phyloP scores from a whole-genome alignment of 106 monocot genomes.

The Agapanthus africanus region DNA sequence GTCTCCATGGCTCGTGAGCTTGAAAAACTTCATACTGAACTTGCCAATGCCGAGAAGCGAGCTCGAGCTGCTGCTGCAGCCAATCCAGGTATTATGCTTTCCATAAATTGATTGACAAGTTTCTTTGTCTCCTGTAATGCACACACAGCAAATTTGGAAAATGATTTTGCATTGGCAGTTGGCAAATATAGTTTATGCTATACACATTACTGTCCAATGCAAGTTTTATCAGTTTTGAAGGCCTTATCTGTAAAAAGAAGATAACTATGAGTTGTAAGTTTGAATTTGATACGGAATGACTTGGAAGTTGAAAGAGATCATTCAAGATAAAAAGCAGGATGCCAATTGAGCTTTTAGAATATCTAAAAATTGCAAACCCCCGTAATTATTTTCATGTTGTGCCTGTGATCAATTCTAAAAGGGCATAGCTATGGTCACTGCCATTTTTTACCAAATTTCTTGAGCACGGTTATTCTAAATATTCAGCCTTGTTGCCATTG shows the following conservation, averaged over 20 bases:
- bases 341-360: background rate
- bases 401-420: background rate
- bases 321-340: background rate
- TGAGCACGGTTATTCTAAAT: background rate
- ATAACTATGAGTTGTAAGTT: no score
- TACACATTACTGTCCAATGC: background rate
- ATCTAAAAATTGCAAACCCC: background rate
- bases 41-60: constrained; percentile 74
- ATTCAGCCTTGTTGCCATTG: background rate
- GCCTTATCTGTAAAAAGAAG: no score
- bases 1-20: constrained; percentile 50
- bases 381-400: background rate
- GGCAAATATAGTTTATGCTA: background rate
- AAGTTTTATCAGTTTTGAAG: background rate
- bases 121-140: background rate
- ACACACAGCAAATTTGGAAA: background rate
- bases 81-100: constrained; percentile 38
- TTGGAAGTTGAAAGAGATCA: no score
- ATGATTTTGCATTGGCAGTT: background rate
- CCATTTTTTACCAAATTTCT: background rate
- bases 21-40: constrained; percentile 66
- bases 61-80: constrained; percentile 44
- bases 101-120: background rate
- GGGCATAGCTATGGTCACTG: background rate
- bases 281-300: no score